A percentile compares a stretch with the other conserved stretches of the same genome.
These are phyloP conservation scores for Pholiota molesta DNA, from an alignment of 768 basidiomycete species.

Conservation along the genomic window DNA sequence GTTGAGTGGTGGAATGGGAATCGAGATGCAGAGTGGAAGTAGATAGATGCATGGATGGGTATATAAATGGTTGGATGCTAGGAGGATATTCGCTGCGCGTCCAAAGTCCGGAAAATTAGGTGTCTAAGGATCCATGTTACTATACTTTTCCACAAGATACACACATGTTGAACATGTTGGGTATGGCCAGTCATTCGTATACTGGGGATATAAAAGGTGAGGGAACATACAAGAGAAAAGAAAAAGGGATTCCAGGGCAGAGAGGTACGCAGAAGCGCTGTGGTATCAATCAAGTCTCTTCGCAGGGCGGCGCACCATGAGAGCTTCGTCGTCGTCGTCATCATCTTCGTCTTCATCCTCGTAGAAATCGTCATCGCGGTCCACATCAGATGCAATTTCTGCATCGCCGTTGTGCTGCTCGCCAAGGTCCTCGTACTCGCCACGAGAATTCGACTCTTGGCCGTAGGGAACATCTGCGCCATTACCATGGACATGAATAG, in stretches of 20 bases:
- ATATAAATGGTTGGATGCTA: not conserved
- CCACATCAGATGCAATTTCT: slow-evolving; percentile 18
- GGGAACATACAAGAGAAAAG: slow-evolving; percentile 4
- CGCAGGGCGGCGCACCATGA: slow-evolving; percentile 7
- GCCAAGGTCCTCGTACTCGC: slow-evolving; percentile 24
- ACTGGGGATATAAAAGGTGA: slow-evolving; percentile 1
- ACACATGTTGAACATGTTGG: not conserved
- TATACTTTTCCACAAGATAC: not conserved
- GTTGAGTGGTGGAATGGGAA: not conserved
- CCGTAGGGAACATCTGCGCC: not conserved
- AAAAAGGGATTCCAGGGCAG: not conserved
- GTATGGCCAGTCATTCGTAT: not conserved
- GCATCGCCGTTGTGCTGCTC: slow-evolving; percentile 24
- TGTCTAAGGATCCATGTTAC: not conserved
- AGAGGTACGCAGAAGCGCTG: not conserved
- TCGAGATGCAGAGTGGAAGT: not conserved
- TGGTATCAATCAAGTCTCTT: slow-evolving; percentile 3
- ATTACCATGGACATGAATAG: not conserved
- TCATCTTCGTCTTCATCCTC: slow-evolving; percentile 13
- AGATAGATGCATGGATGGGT: not conserved
- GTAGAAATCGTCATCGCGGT: slow-evolving; percentile 30
- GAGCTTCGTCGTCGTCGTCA: slow-evolving; percentile 11
- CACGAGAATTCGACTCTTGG: slow-evolving; percentile 6
- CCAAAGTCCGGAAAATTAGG: not conserved
- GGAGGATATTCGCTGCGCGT: not conserved